Evolutionary conservation across 2,329 filamentous ascomycete genomes (phyloP).

Genomic region (Clarireedia paspali): DNA sequence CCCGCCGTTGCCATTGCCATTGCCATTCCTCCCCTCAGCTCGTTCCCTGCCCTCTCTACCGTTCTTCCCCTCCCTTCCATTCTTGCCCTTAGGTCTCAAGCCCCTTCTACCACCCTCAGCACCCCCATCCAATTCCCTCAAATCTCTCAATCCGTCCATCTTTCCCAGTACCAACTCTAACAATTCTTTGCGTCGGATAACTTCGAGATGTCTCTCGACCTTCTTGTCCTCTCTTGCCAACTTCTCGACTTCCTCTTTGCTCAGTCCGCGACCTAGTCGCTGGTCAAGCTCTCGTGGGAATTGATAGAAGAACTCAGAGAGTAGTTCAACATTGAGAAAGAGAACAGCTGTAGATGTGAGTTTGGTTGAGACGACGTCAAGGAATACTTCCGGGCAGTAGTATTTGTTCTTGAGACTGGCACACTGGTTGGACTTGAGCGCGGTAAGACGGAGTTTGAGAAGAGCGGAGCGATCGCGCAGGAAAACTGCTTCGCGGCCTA

Average conservation of each 20-base stretch:
- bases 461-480: constrained; percentile 86
- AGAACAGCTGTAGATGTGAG: constrained; percentile 90
- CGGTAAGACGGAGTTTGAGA: constrained; percentile 80
- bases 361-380: constrained; percentile 95
- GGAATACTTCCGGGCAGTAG: constrained; percentile 91
- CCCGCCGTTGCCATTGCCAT: constrained; percentile 2
- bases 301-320: constrained; percentile 96
- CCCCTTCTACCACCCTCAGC: constrained; percentile 25
- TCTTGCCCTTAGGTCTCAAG: not conserved
- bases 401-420: constrained; percentile 81
- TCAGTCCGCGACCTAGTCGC: constrained; percentile 73
- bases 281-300: constrained; percentile 90
- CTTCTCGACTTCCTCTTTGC: constrained; percentile 71
- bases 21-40: constrained; percentile 7
- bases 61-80: constrained; percentile 9
- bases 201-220: constrained; percentile 79
- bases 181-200: constrained; percentile 85
- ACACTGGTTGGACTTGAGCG: constrained; percentile 88
- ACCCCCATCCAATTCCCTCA: constrained; percentile 56
- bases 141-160: constrained; percentile 83
- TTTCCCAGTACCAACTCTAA: constrained; percentile 90
- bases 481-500: constrained; percentile 88
- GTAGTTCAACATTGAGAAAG: constrained; percentile 92
- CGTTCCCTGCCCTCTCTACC: constrained; percentile 9
- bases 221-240: constrained; percentile 93